phyloP scores from a whole-genome alignment of 305 asterid genomes.

The Solanum hybrid region DNA sequence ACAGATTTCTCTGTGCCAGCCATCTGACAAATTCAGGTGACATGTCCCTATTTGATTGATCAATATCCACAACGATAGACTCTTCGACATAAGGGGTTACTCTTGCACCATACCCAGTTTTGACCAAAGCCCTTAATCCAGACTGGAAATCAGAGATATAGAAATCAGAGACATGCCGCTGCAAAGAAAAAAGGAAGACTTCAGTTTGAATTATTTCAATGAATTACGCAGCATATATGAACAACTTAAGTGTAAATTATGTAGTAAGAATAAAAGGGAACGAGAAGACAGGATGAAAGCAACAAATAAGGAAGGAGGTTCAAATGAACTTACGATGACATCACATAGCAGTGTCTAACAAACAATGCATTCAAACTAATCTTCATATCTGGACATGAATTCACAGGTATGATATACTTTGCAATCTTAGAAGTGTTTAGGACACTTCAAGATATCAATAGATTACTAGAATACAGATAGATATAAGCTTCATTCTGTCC shows the following conservation, averaged over 20 bases:
- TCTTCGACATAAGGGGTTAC: slow-evolving; percentile 71
- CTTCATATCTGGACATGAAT: not conserved
- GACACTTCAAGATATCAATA: not conserved
- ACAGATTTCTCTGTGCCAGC: slow-evolving; percentile 56
- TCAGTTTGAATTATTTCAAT: not conserved
- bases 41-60: slow-evolving; percentile 43
- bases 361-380: not conserved
- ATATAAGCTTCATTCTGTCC: not conserved
- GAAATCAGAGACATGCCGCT: slow-evolving; percentile 78
- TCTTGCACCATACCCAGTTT: slow-evolving; percentile 68
- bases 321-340: not conserved
- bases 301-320: not conserved
- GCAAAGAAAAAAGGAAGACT: slow-evolving; percentile 7
- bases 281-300: not conserved
- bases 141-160: slow-evolving; percentile 81
- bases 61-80: slow-evolving; percentile 47
- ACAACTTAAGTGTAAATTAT: not conserved
- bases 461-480: not conserved
- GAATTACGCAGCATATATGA: not conserved
- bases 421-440: not conserved
- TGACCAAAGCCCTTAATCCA: slow-evolving; percentile 80
- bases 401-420: not conserved
- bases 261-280: not conserved
- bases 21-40: slow-evolving; percentile 57
- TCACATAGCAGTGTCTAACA: not conserved